Evolutionary conservation across 2,329 filamentous ascomycete genomes (phyloP).

Genomic region (Scytalidium sp.): DNA sequence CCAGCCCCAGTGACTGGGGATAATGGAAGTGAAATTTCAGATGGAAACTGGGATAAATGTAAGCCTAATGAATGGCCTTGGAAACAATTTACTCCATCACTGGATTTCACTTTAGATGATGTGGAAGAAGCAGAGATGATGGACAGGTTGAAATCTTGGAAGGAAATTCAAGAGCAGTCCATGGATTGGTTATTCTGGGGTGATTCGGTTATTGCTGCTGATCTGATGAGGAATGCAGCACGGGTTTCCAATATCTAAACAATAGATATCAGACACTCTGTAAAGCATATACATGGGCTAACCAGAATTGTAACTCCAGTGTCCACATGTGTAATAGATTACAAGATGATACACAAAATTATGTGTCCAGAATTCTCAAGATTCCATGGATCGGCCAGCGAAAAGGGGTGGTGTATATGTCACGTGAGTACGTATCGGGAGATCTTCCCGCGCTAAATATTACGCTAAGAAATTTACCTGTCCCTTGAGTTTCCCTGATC

Average conservation of each 20-base stretch:
- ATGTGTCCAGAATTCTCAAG: too few relatives aligned
- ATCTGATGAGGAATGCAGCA: not conserved
- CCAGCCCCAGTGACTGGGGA: slow-evolving; percentile 10
- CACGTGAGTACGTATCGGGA: not conserved
- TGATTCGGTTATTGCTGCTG: not conserved
- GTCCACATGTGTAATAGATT: too few relatives aligned
- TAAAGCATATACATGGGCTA: too few relatives aligned
- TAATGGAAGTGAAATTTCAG: slow-evolving; percentile 9
- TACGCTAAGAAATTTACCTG: not conserved
- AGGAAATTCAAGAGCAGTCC: slow-evolving; percentile 9
- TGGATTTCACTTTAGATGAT: not conserved
- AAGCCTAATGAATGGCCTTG: slow-evolving; percentile 23
- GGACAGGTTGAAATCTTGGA: slow-evolving; percentile 9
- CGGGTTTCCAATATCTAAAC: too few relatives aligned
- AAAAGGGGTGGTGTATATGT: not conserved
- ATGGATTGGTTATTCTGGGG: not conserved
- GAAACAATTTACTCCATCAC: slow-evolving; percentile 8
- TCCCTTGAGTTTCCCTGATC: not conserved
- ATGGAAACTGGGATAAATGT: slow-evolving; percentile 23
- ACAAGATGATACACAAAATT: too few relatives aligned
- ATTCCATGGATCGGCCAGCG: too few relatives aligned
- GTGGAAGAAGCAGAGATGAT: slow-evolving; percentile 7
- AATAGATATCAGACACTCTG: too few relatives aligned
- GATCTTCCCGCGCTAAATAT: not conserved
- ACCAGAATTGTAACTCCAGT: too few relatives aligned